Evolutionary conservation across 371 early-diverging fungal species (phyloP), one percentile per base, ranked within the genome.

Genomic region (Rhizomucor pusillus): DNA sequence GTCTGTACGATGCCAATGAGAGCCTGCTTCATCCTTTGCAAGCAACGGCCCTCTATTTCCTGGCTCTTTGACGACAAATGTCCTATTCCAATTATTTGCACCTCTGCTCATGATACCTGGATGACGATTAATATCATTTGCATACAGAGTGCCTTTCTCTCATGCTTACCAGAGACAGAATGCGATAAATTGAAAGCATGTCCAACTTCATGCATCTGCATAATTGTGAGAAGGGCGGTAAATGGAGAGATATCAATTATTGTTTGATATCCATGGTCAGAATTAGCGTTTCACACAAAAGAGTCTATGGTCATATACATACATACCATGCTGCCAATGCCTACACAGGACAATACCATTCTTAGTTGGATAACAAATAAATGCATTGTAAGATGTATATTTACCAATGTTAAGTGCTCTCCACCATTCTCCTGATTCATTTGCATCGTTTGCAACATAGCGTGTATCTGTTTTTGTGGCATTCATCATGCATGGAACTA

Each of bases 51-150:
- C 65, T 25, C 50, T 57, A 18, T 19, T 14, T 14, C 76, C 70
- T 13, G 85, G 85, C 33, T 82, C 79, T 36, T 74, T 71, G 5
- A 75, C 77, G 57, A 82, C 73, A 43, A 88, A 88, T 6, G 85
- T 77, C 24, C 85, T 78, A 62, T 87, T 86, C 55, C 69, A 82
- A 48, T 88, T 77, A 45, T 85, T 80, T 60, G 71, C 88, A 2
- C 88, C 88, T 29, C 88, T 75, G 13, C 59, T 57, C 88, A 88
- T 88, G 24, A 88, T 73, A 9, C 88, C 87, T 61, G 24, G 16
- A 5, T 49, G n/a, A 22, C 5, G 43, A 18, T 37, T n/a, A n/a
- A n/a, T n/a, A n/a, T n/a, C n/a, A n/a, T n/a, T n/a, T n/a, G n/a
- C n/a, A n/a, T n/a, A n/a, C n/a, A n/a, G n/a, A n/a, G n/a, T n/a